Evolutionary conservation across 2,329 filamentous ascomycete species (phyloP).

Genomic region (Alternaria burnsii): DNA sequence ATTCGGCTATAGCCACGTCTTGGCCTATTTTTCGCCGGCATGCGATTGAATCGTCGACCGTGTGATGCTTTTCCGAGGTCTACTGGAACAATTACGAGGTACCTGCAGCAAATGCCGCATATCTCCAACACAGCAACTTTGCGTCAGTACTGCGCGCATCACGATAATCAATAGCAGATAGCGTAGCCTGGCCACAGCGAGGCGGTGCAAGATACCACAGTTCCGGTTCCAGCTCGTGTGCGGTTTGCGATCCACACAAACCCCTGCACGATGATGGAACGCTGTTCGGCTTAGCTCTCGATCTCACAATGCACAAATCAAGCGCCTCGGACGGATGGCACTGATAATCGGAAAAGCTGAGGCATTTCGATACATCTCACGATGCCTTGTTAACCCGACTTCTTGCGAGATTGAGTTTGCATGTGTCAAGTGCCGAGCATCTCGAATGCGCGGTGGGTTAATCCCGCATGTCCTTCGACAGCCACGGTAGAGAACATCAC

Average conservation of each 20-base stretch:
- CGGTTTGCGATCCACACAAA: conserved; percentile 21
- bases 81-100: background rate
- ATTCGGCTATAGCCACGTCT: background rate
- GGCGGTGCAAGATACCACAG: conserved; percentile 33
- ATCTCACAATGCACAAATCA: conserved; percentile 24
- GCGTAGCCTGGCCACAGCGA: conserved; percentile 20
- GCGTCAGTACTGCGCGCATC: background rate
- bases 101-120: background rate
- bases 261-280: conserved; percentile 28
- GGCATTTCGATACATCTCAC: conserved; percentile 29
- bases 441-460: conserved; percentile 3
- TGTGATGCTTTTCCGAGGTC: background rate
- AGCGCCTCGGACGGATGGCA: conserved; percentile 36
- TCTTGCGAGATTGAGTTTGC: conserved; percentile 3
- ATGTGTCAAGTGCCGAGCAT: conserved; percentile 23
- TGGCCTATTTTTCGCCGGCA: conserved; percentile 9
- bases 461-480: conserved; percentile 11
- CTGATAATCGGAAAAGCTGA: conserved; percentile 30
- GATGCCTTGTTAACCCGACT: conserved; percentile 12
- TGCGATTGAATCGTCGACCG: conserved; percentile 1
- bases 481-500: background rate
- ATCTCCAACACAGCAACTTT: background rate
- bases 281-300: conserved; percentile 13
- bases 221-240: conserved; percentile 44
- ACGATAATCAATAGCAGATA: background rate